Evolutionary conservation across 495 filamentous ascomycete species (phyloP), one percentile per base, ranked within the genome.

Genomic region (Aspergillus biplanus): DNA sequence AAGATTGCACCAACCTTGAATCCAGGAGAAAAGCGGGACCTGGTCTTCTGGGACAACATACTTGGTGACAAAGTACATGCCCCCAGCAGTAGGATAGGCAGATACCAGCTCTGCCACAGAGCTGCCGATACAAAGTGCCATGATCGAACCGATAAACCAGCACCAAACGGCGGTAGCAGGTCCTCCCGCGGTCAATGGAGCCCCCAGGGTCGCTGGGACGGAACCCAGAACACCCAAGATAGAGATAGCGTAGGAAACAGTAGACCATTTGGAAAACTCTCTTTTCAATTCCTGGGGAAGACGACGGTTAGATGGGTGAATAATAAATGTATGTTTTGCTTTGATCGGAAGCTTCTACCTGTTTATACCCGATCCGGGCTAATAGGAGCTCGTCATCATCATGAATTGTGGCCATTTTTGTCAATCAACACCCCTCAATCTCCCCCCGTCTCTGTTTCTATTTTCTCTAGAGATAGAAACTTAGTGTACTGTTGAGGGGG

Each of bases 241-340:
- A 32, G 87, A 90, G 71, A 91, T 89, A 47, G 88, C 88, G 75
- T 90, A 91, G 8, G 88, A 91, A 7, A 90, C 78, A 2, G 88
- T 91, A 5, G 88, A 90, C 86, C 86, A 90, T 81, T 86, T 89
- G 6, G 84, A 89, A 67, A 91, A 90, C 56, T 91, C 86, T 46
- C 88, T 81, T 58, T 77, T 75, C 6, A 91, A 63, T 71, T 89
- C 88, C 88, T 82, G 60, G 11, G 55, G 33, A 44, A 50, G 8
- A 2, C n/a, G 15, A 46, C 35, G 39, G 61, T 48, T 31, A 68
- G 35, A 21, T 46, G 49, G 39, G 15, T 52, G 0, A 5, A 13
- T 11, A 16, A 33, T n/a, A 4, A 13, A 39, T 52, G 18, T 8
- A 48, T 13, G 7, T 16, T 5, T 34, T 31, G 16, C 9, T 12